phyloP scores from a whole-genome alignment of 2,329 filamentous ascomycete genomes.

The Ophiocordyceps robertsii region DNA sequence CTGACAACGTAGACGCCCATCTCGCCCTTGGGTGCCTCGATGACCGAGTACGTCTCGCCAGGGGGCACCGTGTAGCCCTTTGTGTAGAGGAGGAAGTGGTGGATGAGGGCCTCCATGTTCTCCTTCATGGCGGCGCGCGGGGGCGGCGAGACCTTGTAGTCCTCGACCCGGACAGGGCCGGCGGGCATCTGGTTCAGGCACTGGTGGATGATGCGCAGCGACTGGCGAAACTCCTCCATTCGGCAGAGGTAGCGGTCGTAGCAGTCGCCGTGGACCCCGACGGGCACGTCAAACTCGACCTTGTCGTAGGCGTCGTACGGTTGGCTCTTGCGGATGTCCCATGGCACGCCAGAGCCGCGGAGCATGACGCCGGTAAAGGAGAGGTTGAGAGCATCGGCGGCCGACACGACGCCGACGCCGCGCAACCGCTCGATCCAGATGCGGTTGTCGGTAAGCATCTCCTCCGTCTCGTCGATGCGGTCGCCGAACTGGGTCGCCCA shows the following conservation, averaged over 20 bases:
- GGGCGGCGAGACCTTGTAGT: constrained; percentile 95
- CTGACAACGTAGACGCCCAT: constrained; percentile 97
- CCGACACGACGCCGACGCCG: constrained; percentile 81
- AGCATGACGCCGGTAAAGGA: constrained; percentile 97
- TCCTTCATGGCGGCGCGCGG: constrained; percentile 99
- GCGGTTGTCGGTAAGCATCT: constrained; percentile 96
- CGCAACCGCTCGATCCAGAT: constrained; percentile 95
- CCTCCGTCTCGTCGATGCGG: constrained; percentile 96
- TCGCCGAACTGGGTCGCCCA: constrained; percentile 99
- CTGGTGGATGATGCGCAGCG: constrained; percentile 94
- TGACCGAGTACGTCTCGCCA: constrained; percentile 94
- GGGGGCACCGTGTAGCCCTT: constrained; percentile 97
- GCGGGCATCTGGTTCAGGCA: constrained; percentile 98
- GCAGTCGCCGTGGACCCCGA: constrained; percentile 94
- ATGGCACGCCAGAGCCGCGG: constrained; percentile 87
- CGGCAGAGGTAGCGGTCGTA: constrained; percentile 98
- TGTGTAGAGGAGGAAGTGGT: constrained; percentile 97
- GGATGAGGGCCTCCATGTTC: constrained; percentile 99
- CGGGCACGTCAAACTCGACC: constrained; percentile 96
- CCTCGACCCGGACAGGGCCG: constrained; percentile 87
- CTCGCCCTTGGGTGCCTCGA: constrained; percentile 99
- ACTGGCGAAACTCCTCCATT: constrained; percentile 99
- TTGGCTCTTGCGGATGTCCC: constrained; percentile 91
- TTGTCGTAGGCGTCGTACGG: constrained; percentile 97
- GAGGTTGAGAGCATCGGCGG: constrained; percentile 90